Base-by-base conservation (phyloP, 345 rosid species). In the Cardamine resedifolia region DNA sequence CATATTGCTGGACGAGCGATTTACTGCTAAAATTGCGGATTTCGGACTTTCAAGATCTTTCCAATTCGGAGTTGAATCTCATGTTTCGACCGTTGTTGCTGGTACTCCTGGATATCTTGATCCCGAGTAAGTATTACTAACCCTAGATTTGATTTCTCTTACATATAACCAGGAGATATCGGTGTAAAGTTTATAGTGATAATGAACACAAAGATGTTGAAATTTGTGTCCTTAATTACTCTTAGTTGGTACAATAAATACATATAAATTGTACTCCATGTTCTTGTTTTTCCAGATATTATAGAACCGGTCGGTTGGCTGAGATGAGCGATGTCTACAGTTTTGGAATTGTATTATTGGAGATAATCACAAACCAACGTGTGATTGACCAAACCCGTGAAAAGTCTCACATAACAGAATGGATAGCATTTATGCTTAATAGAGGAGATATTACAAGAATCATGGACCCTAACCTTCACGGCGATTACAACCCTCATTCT, bases 321-420 rank as follows among this genome's bases (percentile, higher is more conserved):
- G 76, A 75, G 61, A 77, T 30, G 48, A 87, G 83, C 4, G 88
- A 85, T 76, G 81, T 87, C 2, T 85, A 85, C 27, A 81, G 83
- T 66, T 87, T 80, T 14, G 86, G 87, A 2, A 78, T 87, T 36
- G 53, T 84, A 10, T 66, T 87, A 0, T 24, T 87, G 7, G 86
- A 85, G 81, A 53, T 85, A 7, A 73, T 85, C 24, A 83, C 87
- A 5, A 81, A 86, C 36, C 76, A 60, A 44, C 79, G 76, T 0
- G 83, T 80, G n/a, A 57, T 81, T 27, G 68, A 68, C 1, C 57
- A 57, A 48, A 30, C 45, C 10, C 72, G 55, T 0, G 68, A 70
- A 4, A 53, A 26, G 18, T 2, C 62, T 0, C 86, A 77, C 60
- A 75, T 87, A 34, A 62, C 58, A 3, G 57, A 71, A 4, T 83